Conservation (phyloP, 768 basidiomycete genomes). For the Boletus eberwhitei region DNA sequence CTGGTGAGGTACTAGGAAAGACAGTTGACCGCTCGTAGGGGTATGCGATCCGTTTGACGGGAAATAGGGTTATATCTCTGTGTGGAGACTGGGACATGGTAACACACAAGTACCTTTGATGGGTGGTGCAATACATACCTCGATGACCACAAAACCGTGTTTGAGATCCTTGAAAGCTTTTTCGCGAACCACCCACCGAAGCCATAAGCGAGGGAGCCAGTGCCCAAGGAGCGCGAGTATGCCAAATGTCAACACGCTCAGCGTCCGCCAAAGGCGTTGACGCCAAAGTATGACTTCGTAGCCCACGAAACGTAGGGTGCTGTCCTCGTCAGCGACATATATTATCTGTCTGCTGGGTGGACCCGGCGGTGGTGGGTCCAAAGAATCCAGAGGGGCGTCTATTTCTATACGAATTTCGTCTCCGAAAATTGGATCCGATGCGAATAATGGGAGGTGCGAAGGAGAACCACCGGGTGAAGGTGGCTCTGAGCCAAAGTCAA, state of each 20-base stretch:
- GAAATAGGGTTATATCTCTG: slow-evolving; percentile 77
- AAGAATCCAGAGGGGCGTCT: slow-evolving; percentile 56
- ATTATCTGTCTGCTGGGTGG: slow-evolving; percentile 85
- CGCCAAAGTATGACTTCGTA: slow-evolving; percentile 68
- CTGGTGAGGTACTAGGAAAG: slow-evolving; percentile 48
- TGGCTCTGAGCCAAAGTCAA: slow-evolving; percentile 70
- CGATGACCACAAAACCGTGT: slow-evolving; percentile 80
- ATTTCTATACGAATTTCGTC: slow-evolving; percentile 83
- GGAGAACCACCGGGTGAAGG: slow-evolving; percentile 47
- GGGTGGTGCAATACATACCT: slow-evolving; percentile 52
- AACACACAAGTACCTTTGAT: slow-evolving; percentile 11
- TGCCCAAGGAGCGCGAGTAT: slow-evolving; percentile 77
- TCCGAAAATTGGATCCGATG: slow-evolving; percentile 77
- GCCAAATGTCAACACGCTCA: slow-evolving; percentile 68
- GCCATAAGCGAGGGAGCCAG: slow-evolving; percentile 93
- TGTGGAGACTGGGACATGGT: slow-evolving; percentile 64
- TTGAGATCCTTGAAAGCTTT: slow-evolving; percentile 72
- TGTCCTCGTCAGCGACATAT: slow-evolving; percentile 86
- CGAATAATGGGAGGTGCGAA: slow-evolving; percentile 61
- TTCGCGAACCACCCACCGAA: slow-evolving; percentile 80
- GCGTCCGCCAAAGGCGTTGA: slow-evolving; percentile 64
- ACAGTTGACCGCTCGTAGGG: slow-evolving; percentile 78
- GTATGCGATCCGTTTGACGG: slow-evolving; percentile 64
- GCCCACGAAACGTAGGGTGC: slow-evolving; percentile 81
- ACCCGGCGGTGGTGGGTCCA: slow-evolving; percentile 73